Base-by-base conservation (phyloP, 805 yeast genomes). In the Candida glaebosa region DNA sequence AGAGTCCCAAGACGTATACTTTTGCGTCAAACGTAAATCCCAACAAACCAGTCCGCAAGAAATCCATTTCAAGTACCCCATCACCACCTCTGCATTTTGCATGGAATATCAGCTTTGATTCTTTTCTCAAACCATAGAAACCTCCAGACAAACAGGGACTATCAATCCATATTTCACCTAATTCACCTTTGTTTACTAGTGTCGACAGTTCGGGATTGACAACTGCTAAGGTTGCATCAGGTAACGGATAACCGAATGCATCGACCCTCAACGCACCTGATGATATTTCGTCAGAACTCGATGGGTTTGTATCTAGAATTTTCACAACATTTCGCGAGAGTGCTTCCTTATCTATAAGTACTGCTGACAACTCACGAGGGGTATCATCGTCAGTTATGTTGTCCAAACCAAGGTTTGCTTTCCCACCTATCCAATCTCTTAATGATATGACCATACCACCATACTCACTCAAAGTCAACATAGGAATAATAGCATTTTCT, bases 111-210 rank as follows among this genome's bases (percentile, higher is more conserved):
- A 72, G 75, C 44, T 78, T 81, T 0, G 95, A 84, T 34, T 85
- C 74, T 34, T 65, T 67, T 24, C 87, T 38, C 66, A 79, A 18
- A 64, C 81, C 90, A 82, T 89, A 88, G 55, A 85, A 87, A 0
- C 96, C 96, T 12, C 96, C 96, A 2, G 95, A 82, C 5, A 93
- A 64, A 45, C 95, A 85, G 1, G 91, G 91, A 33, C 95, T 84
- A 53, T 90, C 96, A n/a, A 93, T 86, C 98, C 98, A 93, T 25
- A 93, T 82, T 60, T 93, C 99, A 19, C 99, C 99, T 12, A 93
- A 87, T 47, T 84, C 87, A 54, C 86, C 78, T 37, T 76, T 82
- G 2, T 81, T 79, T 3, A 87, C 85, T 14, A 93, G 65, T 2
- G 82, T 69, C 28, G 82, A 76, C 44, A 91, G 87, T 45, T 93